Evolutionary conservation across 2,329 filamentous ascomycete genomes (phyloP), one percentile per base, ranked within the genome.

Genomic region (Neonectria faginata): DNA sequence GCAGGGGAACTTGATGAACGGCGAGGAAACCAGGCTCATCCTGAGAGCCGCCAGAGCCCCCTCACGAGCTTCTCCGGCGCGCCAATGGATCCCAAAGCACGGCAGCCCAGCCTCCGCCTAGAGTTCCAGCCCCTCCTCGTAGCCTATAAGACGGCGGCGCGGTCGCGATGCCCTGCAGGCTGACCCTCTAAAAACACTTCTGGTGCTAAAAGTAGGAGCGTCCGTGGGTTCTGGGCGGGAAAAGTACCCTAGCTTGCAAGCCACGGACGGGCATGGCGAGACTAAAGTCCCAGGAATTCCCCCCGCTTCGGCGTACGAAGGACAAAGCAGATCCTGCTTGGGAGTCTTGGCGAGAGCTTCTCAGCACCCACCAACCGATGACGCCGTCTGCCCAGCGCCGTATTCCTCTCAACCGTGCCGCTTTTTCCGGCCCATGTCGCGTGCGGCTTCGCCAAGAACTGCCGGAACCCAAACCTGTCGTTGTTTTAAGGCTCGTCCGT

Each of bases 281-380:
- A 58, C 55, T 22, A 54, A 63, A 57, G 51, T 55, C 31, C 50
- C 57, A 59, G 42, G 20, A 29, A 58, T 29, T 20, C n/a, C 50
- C 55, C 60, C 60, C 60, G 55, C 60, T 54, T 39, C 29, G 42
- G 47, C 47, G 56, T 51, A 63, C 53, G 1, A 20, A 18, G n/a
- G 39, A 10, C n/a, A 42, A 27, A 54, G 36, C 55, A 63, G 48
- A 51, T 36, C 60, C 50, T 54, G 60, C 42, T 54, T 63, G 47
- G 31, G 45, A 48, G 56, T 29, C 61, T 59, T 64, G 61, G 56
- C 56, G 45, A 54, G 50, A 55, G 33, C 51, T 55, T 59, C 50
- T 59, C 56, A 64, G 61, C 56, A 45, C 61, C 55, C 50, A 25
- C 61, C 61, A 59, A 22, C 56, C 33, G 61, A 64, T 64, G 61